These are phyloP conservation scores for Ophiostoma sp. DNA, from an alignment of 2,329 filamentous ascomycete species.

Conservation along the genomic window DNA sequence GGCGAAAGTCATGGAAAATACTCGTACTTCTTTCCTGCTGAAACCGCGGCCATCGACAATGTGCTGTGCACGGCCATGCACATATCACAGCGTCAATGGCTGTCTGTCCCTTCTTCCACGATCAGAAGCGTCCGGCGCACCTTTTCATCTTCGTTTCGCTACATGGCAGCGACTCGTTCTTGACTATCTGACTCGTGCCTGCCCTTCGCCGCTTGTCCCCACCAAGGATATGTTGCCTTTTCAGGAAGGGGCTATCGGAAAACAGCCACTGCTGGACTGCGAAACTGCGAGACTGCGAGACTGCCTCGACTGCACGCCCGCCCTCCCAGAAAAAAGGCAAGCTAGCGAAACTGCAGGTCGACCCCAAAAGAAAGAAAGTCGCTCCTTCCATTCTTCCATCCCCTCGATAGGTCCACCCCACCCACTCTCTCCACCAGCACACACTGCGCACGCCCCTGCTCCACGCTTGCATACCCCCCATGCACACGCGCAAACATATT, in stretches of 20 bases:
- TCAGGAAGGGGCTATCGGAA: slow-evolving; percentile 19
- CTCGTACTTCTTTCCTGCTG: too few relatives aligned
- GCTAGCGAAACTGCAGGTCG: slow-evolving; percentile 7
- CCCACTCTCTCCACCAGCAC: neutral
- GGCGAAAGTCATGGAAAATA: too few relatives aligned
- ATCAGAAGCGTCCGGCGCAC: neutral
- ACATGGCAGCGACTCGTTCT: slow-evolving; percentile 10
- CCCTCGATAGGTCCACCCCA: neutral
- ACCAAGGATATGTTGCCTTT: slow-evolving; percentile 16
- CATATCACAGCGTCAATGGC: too few relatives aligned
- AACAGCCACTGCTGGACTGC: slow-evolving; percentile 13
- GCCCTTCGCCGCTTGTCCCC: slow-evolving; percentile 15
- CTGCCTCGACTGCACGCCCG: slow-evolving; percentile 4
- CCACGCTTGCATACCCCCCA: slow-evolving; percentile 1
- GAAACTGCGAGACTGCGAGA: slow-evolving; percentile 14
- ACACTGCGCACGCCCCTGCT: neutral
- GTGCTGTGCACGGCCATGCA: too few relatives aligned
- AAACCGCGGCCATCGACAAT: too few relatives aligned
- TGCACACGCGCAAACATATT: slow-evolving; percentile 11
- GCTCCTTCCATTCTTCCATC: slow-evolving; percentile 3
- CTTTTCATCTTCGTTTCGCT: neutral
- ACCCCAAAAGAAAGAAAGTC: slow-evolving; percentile 5
- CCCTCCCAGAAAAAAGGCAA: neutral
- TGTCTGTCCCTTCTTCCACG: too few relatives aligned
- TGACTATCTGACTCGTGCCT: slow-evolving; percentile 18